Evolutionary conservation across 2,329 filamentous ascomycete species (phyloP).

Genomic region (Berkeleyomyces rouxiae): DNA sequence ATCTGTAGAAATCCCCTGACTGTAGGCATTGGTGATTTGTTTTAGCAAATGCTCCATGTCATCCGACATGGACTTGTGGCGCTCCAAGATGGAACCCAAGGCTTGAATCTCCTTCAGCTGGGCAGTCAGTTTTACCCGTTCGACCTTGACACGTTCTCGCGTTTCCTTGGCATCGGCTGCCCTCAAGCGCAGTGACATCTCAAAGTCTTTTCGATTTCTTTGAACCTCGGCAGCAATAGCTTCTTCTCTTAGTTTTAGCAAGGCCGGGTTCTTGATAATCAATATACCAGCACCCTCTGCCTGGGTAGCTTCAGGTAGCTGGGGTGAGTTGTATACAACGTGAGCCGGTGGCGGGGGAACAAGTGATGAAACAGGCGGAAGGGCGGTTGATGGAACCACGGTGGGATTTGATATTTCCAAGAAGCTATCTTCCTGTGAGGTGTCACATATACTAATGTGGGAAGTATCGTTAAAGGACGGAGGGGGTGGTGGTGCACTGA

Average conservation of each 20-base stretch:
- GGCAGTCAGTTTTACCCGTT: slow-evolving; percentile 30
- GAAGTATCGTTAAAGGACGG: not conserved
- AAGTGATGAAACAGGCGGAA: not conserved
- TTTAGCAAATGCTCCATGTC: slow-evolving; percentile 31
- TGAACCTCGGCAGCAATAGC: slow-evolving; percentile 27
- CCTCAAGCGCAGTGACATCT: slow-evolving; percentile 28
- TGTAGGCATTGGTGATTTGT: slow-evolving; percentile 33
- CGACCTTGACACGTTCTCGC: slow-evolving; percentile 30
- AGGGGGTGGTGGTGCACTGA: not conserved
- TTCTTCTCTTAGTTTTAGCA: slow-evolving; percentile 23
- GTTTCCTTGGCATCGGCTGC: slow-evolving; percentile 26
- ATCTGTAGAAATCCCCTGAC: slow-evolving; percentile 33
- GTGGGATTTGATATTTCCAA: not conserved
- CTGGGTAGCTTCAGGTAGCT: slow-evolving; percentile 12
- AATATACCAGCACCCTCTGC: slow-evolving; percentile 15
- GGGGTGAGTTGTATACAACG: slow-evolving; percentile 1
- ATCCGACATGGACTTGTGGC: slow-evolving; percentile 26
- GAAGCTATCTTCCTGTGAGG: not conserved
- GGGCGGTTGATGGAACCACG: not conserved
- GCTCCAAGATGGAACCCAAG: slow-evolving; percentile 26
- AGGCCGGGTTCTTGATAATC: slow-evolving; percentile 19
- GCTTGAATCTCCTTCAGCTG: slow-evolving; percentile 29
- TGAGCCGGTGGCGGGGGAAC: not conserved
- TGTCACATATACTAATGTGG: not conserved
- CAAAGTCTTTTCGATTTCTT: slow-evolving; percentile 32